phyloP scores from a whole-genome alignment of 2,329 filamentous ascomycete genomes.

The Hirsutella rhossiliensis region DNA sequence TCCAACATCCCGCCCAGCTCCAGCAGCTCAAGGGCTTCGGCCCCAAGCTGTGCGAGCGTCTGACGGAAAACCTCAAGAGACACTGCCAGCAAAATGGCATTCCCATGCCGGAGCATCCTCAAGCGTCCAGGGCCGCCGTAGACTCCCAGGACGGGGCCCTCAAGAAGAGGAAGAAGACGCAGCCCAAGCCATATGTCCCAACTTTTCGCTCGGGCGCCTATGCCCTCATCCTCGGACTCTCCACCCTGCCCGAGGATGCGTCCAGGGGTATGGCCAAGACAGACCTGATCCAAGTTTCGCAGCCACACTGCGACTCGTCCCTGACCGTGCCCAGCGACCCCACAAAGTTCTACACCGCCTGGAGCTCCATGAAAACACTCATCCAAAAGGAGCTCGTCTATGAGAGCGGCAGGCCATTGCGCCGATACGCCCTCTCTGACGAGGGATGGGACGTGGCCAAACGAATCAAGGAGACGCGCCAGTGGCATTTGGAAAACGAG shows the following conservation, averaged over 20 bases:
- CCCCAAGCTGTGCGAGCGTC: slow-evolving; percentile 54
- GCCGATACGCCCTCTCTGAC: slow-evolving; percentile 60
- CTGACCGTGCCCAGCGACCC: slow-evolving; percentile 57
- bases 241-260: slow-evolving; percentile 42
- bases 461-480: slow-evolving; percentile 44
- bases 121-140: slow-evolving; percentile 25
- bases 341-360: slow-evolving; percentile 64
- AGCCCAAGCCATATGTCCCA: slow-evolving; percentile 59
- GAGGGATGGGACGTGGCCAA: slow-evolving; percentile 66
- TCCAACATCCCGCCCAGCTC: slow-evolving; percentile 62
- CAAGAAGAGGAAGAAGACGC: slow-evolving; percentile 42
- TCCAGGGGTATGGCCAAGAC: slow-evolving; percentile 49
- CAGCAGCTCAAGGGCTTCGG: slow-evolving; percentile 65
- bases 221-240: slow-evolving; percentile 56
- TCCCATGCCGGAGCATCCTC: slow-evolving; percentile 51
- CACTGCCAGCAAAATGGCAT: slow-evolving; percentile 57
- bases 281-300: slow-evolving; percentile 56
- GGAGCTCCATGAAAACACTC: slow-evolving; percentile 72
- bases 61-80: slow-evolving; percentile 47
- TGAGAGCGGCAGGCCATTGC: slow-evolving; percentile 54
- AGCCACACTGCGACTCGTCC: slow-evolving; percentile 61
- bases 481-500: slow-evolving; percentile 17
- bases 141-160: slow-evolving; percentile 26
- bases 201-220: slow-evolving; percentile 62
- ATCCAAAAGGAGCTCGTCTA: slow-evolving; percentile 62